Evolutionary conservation across 2,329 filamentous ascomycete genomes (phyloP), one percentile per base, ranked within the genome.

Genomic region (Aureobasidium leucospermi): DNA sequence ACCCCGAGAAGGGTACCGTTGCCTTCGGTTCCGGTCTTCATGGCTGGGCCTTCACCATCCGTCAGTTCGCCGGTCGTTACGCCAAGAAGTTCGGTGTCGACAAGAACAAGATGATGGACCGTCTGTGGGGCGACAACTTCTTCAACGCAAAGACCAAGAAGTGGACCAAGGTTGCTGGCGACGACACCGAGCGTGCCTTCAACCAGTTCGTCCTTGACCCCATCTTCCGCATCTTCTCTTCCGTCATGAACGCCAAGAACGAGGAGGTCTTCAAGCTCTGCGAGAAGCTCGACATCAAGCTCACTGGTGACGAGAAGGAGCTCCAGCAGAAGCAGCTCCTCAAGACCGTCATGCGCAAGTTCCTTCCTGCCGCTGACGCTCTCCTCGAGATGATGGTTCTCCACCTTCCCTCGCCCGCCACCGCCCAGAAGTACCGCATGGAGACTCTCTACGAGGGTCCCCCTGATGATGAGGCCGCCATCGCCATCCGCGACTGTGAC

Each of bases 101-200:
- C 87, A 92, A 92, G 79, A 88, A 87, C 83, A 97, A 97, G 90
- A 96, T 99, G 94, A 96, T 97, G 89, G 90, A 96, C 84, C 91
- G 94, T 87, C 90, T 99, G 70, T 99, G 94, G 94, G 94, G 94
- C 69, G 94, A 99, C 87, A 96, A 91, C 85, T 99, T 85, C 86
- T 99, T 99, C 89, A 97, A 99, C 86, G 90, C 94, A 70, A 85
- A 90, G 81, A 99, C 94, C 84, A 99, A 97, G 90, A 99, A 99
- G 87, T 99, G 94, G 94, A 93, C 92, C 78, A 97, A 89, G 84
- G 84, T 80, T 75, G 82, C 81, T 69, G 88, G 84, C 67, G 88
- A 96, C 84, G 76, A 79, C 66, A 86, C 96, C 61, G 94, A 97
- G 86, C 94, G 94, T 88, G 90, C 93, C 70, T 99, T 99, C 89